Evolutionary conservation across 306 rosid genomes (phyloP).

Genomic region (Rubus idaeus): DNA sequence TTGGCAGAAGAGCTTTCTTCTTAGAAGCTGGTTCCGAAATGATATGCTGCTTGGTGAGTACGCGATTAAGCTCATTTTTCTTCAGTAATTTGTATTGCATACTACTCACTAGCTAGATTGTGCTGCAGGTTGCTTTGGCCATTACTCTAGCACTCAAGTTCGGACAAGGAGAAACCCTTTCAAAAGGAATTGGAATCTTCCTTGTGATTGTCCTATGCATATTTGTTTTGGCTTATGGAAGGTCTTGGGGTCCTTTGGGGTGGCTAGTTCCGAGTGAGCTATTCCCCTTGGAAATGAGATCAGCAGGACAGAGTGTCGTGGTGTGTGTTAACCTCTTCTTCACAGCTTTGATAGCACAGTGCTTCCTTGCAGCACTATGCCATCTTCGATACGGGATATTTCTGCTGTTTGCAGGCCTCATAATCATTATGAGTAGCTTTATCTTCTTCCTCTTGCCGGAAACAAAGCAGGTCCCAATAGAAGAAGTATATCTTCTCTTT

Average conservation of each 20-base stretch:
- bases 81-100: not conserved
- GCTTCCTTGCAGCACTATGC: constrained; percentile 77
- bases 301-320: constrained; percentile 94
- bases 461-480: constrained; percentile 92
- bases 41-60: constrained; percentile 79
- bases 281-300: constrained; percentile 88
- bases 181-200: constrained; percentile 58
- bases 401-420: constrained; percentile 70
- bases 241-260: constrained; percentile 97
- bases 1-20: constrained; percentile 89
- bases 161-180: constrained; percentile 69
- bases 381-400: constrained; percentile 88
- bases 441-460: constrained; percentile 87
- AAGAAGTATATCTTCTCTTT: constrained; percentile 82
- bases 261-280: constrained; percentile 98
- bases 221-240: constrained; percentile 94
- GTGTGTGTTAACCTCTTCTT: constrained; percentile 89
- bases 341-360: constrained; percentile 88
- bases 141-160: constrained; percentile 64
- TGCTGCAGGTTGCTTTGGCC: constrained; percentile 60
- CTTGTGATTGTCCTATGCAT: constrained; percentile 72
- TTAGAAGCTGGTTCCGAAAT: constrained; percentile 92
- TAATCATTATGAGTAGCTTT: constrained; percentile 69
- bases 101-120: not conserved
- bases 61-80: constrained; percentile 1